A percentile compares a stretch with the other conserved stretches of the same genome.
Evolutionary conservation across 495 filamentous ascomycete genomes (phyloP).

Genomic region (Xylona heveae): DNA sequence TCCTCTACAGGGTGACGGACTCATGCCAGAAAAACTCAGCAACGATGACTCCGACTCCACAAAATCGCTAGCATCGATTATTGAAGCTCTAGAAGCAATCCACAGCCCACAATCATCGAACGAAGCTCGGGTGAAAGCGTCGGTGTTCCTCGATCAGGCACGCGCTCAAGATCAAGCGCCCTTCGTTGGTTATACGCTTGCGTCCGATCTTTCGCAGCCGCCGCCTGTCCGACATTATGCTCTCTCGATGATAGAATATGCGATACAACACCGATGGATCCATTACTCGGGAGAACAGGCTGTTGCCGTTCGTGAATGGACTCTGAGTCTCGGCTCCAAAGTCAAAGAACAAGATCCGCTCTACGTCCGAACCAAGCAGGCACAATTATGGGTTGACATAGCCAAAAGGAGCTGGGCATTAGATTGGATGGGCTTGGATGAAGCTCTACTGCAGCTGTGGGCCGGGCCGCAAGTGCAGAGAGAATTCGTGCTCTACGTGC

Average conservation of each 20-base stretch:
- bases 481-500: slow-evolving; percentile 56
- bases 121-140: slow-evolving; percentile 62
- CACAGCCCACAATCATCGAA: slow-evolving; percentile 70
- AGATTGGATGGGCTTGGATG: slow-evolving; percentile 91
- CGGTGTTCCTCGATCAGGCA: slow-evolving; percentile 60
- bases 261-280: slow-evolving; percentile 62
- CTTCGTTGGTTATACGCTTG: slow-evolving; percentile 67
- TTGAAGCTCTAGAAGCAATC: slow-evolving; percentile 65
- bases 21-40: no score
- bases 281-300: slow-evolving; percentile 43
- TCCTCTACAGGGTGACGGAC: no score
- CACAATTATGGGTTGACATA: slow-evolving; percentile 86
- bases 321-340: slow-evolving; percentile 55
- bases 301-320: slow-evolving; percentile 41
- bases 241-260: slow-evolving; percentile 72
- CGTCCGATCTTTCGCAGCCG: slow-evolving; percentile 45
- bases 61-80: no score
- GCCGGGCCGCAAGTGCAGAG: slow-evolving; percentile 48
- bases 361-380: slow-evolving; percentile 82
- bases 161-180: slow-evolving; percentile 61
- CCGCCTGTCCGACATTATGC: slow-evolving; percentile 83
- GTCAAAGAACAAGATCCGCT: slow-evolving; percentile 51
- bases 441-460: slow-evolving; percentile 64
- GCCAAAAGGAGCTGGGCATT: slow-evolving; percentile 81
- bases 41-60: no score